Evolutionary conservation across 2,329 filamentous ascomycete genomes (phyloP), one percentile per base, ranked within the genome.

Genomic region (Epichloe coenophiala): DNA sequence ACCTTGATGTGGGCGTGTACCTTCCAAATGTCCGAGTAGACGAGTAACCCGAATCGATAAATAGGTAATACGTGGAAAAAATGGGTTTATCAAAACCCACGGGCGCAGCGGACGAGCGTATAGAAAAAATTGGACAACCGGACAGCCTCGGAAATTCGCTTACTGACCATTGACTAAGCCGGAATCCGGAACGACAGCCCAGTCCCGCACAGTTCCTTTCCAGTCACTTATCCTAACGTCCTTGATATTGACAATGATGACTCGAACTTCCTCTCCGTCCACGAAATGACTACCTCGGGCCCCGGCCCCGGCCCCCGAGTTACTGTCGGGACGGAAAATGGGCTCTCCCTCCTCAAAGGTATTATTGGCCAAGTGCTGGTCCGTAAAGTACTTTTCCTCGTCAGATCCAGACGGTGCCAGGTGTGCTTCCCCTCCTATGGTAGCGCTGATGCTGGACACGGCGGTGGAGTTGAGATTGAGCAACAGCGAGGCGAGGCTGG

Each of bases 201-300:
- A 97, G 63, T 97, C 91, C 59, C 85, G 80, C 4, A 97, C 88
- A 13, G 82, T 80, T n/a, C 93, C 91, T 71, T 95, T 95, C 86
- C 86, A 95, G 65, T 95, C 93, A 57, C 86, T 89, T 60, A 94
- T 94, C 60, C 89, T 78, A 46, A 93, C 89, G 63, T 90, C 87
- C 59, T 77, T 78, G 58, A 97, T 88, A 59, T 77, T 80, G 7
- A 97, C 93, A 5, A 91, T 78, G 36, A 97, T 88, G 6, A 96
- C 90, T 46, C 86, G 77, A 2, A 94, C 89, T 63, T 93, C 86
- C 61, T 88, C 85, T 3, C 84, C 86, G 38, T 84, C 84, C 41
- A 95, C 78, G 66, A 89, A 87, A 61, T 78, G 82, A 61, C 78
- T 76, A 36, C 76, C 71, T 0, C 81, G 71, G 3, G 74, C 78